Base-by-base conservation (phyloP, 164 flowering plant species). In the Chloranthus sessilifolius region DNA sequence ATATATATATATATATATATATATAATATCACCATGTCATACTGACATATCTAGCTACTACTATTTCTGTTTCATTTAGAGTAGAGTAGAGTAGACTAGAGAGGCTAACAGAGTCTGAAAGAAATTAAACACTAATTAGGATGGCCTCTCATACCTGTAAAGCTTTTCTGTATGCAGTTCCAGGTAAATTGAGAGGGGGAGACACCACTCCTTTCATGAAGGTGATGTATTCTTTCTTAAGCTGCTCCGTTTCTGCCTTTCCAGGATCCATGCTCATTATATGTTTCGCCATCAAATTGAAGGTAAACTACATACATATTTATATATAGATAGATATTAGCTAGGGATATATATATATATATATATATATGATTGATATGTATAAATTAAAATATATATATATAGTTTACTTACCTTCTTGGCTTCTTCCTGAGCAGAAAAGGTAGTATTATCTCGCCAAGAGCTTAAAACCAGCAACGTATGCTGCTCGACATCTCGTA, bases 151-250 rank as follows among this genome's bases (percentile, higher is more conserved):
- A 10, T 74, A 82, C 95, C 79, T 78, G 62, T 35, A 87, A 50
- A 20, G 95, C 95, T 52, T 60, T 87, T 53, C 94, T 58, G 56
- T 90, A 87, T 0, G 98, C 78, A 12, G 95, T 82, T 59, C 95
- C 95, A 1, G 95, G 98, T 0, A 87, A 67, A 67, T 87, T 85
- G 39, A 87, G 26, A 34, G 97, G 97, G 29, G 87, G 67, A 45
- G 97, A 89, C 0, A 89, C 79, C n/a, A 89, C 94, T 34, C 97
- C 97, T 69, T 89, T 89, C 97, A 89, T 89, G 81, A 89, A 89
- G 42, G 94, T 86, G 33, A 86, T 74, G 55, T 89, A 89, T 60
- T 86, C 95, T 56, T 65, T 77, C 74, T 85, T 90, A 60, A 90
- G 65, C 59, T 70, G 51, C 80, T 84, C 97, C 0, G 91, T 84